Conservation (phyloP, 2,329 filamentous ascomycete genomes). For the Scorias spongiosa region DNA sequence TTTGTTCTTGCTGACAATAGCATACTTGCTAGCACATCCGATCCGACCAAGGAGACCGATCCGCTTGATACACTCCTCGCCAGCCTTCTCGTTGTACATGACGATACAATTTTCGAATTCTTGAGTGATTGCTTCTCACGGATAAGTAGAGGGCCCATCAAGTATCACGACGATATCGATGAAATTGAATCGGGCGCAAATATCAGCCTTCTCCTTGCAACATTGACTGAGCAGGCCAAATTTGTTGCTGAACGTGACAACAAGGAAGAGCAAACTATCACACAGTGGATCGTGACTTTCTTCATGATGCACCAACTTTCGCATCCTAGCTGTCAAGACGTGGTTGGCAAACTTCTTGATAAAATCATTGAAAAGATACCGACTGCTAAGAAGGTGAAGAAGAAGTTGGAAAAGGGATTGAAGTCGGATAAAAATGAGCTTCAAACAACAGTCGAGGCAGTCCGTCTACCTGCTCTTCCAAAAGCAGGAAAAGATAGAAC, state of each 20-base stretch:
- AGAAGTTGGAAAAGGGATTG: not conserved
- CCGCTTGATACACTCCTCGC: not conserved
- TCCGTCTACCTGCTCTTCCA: not conserved
- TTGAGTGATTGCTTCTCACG: conserved; percentile 71
- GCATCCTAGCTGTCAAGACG: not conserved
- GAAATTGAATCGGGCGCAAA: conserved; percentile 24
- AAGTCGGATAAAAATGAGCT: too few relatives aligned
- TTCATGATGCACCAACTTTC: not conserved
- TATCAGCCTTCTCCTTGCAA: conserved; percentile 51
- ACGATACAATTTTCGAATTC: conserved; percentile 45
- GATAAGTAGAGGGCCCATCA: conserved; percentile 62
- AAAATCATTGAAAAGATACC: not conserved
- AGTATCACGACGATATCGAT: conserved; percentile 60
- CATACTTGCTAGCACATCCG: conserved; percentile 31
- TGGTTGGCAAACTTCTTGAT: not conserved
- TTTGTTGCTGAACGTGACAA: conserved; percentile 29
- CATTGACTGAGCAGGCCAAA: conserved; percentile 62
- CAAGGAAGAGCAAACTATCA: not conserved
- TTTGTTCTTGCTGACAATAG: conserved; percentile 49
- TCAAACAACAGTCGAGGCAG: not conserved
- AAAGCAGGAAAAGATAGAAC: not conserved
- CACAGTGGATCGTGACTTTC: not conserved
- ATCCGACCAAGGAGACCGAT: conserved; percentile 5
- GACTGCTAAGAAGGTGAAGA: not conserved
- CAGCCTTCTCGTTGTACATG: conserved; percentile 1